phyloP scores from a whole-genome alignment of 331 rosid species.

The Arachis monticola region DNA sequence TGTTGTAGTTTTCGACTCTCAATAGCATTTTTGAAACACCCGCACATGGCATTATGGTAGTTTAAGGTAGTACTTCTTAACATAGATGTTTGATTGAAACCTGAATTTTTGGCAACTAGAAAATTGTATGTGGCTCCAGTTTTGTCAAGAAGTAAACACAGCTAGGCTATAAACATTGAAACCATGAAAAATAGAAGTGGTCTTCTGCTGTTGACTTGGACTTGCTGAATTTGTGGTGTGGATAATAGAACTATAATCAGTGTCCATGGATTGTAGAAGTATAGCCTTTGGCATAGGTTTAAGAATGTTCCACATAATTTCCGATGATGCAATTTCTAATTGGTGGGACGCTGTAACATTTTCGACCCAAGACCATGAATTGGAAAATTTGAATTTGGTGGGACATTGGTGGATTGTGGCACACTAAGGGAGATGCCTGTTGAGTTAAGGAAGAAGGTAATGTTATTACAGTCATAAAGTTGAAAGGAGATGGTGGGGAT shows the following conservation, averaged over 20 bases:
- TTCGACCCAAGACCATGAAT: too few species aligned
- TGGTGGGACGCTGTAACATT: too few species aligned
- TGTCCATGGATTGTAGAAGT: background rate
- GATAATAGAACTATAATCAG: background rate
- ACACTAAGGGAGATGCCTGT: too few species aligned
- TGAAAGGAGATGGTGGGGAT: too few species aligned
- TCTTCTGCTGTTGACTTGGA: background rate
- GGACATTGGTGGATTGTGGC: too few species aligned
- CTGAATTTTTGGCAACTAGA: background rate
- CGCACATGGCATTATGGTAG: background rate
- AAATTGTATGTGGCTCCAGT: background rate
- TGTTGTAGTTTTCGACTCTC: conserved; percentile 2
- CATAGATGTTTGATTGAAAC: background rate
- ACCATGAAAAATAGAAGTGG: background rate
- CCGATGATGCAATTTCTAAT: too few species aligned
- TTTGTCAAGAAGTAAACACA: background rate
- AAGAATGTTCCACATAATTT: too few species aligned
- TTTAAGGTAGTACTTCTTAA: background rate
- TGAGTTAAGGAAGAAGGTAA: too few species aligned
- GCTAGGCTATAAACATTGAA: background rate
- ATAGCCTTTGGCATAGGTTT: too few species aligned
- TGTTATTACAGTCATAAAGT: too few species aligned
- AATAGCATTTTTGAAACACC: background rate
- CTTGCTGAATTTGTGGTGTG: background rate
- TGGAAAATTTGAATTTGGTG: too few species aligned